phyloP scores from a whole-genome alignment of 2,329 filamentous ascomycete species.

The Bipolaris bicolor region DNA sequence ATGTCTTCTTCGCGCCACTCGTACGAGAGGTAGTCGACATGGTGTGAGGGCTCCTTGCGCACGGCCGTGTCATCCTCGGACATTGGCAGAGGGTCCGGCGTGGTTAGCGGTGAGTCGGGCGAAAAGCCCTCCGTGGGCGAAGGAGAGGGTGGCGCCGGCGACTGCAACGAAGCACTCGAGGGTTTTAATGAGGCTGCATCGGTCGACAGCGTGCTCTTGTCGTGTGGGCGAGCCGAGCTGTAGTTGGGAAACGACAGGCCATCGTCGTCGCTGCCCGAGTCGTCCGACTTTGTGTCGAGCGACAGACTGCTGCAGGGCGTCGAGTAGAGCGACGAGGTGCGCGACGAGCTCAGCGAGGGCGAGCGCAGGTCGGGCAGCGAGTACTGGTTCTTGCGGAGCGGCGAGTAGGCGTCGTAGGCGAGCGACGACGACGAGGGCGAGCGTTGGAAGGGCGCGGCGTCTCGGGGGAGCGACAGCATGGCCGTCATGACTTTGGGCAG shows the following conservation, averaged over 20 bases:
- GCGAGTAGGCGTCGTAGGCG: conserved; percentile 47
- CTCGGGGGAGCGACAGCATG: conserved; percentile 47
- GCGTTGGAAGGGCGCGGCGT: conserved; percentile 46
- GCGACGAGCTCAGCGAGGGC: conserved; percentile 44
- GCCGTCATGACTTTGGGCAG: conserved; percentile 40
- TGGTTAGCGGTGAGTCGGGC: conserved; percentile 56
- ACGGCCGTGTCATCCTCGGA: conserved; percentile 83
- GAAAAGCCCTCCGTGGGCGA: conserved; percentile 59
- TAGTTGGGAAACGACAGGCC: conserved; percentile 56
- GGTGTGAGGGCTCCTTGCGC: conserved; percentile 75
- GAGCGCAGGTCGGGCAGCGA: conserved; percentile 47
- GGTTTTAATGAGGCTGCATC: conserved; percentile 47
- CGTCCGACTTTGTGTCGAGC: conserved; percentile 63
- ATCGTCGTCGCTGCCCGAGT: conserved; percentile 49
- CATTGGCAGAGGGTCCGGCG: conserved; percentile 60
- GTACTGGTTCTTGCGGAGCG: conserved; percentile 44
- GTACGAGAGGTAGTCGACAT: conserved; percentile 95
- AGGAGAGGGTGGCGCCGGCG: conserved; percentile 51
- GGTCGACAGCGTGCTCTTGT: conserved; percentile 11
- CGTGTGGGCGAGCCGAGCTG: conserved; percentile 23
- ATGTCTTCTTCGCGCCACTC: conserved; percentile 96
- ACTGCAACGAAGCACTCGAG: conserved; percentile 41
- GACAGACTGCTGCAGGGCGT: conserved; percentile 70
- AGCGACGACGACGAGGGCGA: conserved; percentile 55
- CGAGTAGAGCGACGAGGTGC: conserved; percentile 63